phyloP scores from a whole-genome alignment of 176 grass and related monocot genomes.

The Secale cereale region DNA sequence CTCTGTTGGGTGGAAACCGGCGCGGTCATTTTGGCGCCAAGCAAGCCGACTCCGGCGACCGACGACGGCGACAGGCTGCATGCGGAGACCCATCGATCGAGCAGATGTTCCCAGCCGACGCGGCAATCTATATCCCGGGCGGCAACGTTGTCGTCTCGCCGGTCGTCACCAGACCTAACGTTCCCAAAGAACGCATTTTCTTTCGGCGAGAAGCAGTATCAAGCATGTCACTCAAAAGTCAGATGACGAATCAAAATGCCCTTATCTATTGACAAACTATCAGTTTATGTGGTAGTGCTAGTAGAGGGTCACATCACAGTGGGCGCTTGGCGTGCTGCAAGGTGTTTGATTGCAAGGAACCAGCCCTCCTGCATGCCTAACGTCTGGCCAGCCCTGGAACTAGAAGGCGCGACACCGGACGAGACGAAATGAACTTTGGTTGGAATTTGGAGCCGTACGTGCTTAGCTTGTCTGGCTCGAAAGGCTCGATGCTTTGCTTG shows the following conservation, averaged over 20 bases:
- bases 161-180: not conserved
- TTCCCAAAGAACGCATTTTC: not conserved
- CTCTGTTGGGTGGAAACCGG: not conserved
- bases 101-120: constrained; percentile 11
- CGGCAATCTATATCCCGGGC: not conserved
- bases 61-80: not conserved
- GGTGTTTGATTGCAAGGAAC: not conserved
- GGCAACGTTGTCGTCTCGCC: not conserved
- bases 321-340: constrained; percentile 9
- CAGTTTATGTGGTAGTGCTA: too few species aligned
- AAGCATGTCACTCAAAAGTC: not conserved
- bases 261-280: not conserved
- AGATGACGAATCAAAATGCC: not conserved
- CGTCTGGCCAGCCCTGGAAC: constrained; percentile 18
- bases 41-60: not conserved
- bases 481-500: not conserved
- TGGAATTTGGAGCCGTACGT: not conserved
- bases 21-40: not conserved
- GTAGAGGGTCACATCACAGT: constrained; percentile 17
- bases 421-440: not conserved
- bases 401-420: not conserved
- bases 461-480: not conserved
- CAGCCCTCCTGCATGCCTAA: not conserved
- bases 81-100: not conserved
- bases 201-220: not conserved